phyloP scores from a whole-genome alignment of 192 early-diverging fungal species.

The Entomortierella chlamydospora region DNA sequence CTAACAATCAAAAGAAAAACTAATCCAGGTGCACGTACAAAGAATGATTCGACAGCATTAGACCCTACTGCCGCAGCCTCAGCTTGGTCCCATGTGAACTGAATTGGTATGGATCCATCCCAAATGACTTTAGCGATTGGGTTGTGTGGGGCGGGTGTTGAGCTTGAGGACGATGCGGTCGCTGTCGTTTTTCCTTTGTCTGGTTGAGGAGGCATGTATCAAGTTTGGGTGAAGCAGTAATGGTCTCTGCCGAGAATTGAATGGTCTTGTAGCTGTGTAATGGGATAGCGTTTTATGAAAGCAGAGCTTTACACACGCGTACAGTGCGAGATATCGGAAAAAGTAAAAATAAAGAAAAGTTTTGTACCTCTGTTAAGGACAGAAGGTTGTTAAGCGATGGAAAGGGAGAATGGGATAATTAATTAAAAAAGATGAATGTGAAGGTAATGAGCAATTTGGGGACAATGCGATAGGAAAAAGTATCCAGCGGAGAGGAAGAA shows the following conservation, averaged over 20 bases:
- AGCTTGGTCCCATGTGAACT: constrained; percentile 54
- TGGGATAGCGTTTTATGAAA: too few relatives aligned
- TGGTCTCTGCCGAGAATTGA: not conserved
- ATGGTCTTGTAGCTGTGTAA: too few relatives aligned
- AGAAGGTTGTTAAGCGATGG: too few relatives aligned
- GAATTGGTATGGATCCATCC: constrained; percentile 61
- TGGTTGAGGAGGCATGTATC: constrained; percentile 47
- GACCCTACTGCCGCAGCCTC: constrained; percentile 51
- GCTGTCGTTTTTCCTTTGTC: constrained; percentile 45
- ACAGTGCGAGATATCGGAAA: too few relatives aligned
- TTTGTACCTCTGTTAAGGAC: too few relatives aligned
- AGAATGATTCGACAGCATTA: constrained; percentile 48
- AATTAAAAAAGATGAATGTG: too few relatives aligned
- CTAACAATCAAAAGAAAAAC: not conserved
- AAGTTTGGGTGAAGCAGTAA: not conserved
- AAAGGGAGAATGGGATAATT: too few relatives aligned
- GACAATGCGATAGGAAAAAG: not conserved
- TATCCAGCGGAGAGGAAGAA: not conserved
- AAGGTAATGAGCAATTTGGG: too few relatives aligned
- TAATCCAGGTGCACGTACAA: constrained; percentile 19
- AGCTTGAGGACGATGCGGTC: constrained; percentile 22
- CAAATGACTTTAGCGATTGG: constrained; percentile 59
- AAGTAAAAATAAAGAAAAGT: too few relatives aligned
- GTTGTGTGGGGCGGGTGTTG: constrained; percentile 53
- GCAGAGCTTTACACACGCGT: too few relatives aligned